These are phyloP conservation scores for Aspergillus carlsbadensis DNA, from an alignment of 495 filamentous ascomycete species.

Conservation along the genomic window DNA sequence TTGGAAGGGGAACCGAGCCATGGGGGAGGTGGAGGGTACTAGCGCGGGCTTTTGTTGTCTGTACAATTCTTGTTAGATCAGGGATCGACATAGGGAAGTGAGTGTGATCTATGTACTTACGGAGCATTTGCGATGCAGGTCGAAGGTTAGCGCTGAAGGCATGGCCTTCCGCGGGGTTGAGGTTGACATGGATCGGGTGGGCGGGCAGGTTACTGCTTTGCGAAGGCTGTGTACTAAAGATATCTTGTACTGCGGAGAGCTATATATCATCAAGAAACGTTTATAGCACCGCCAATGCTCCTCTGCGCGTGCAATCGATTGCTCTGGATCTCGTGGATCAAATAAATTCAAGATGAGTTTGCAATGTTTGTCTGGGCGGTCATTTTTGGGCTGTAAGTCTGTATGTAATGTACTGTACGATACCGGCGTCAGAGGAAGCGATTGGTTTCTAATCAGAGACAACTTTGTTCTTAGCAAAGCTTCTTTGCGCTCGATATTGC, in stretches of 20 bases:
- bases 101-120: slow-evolving; percentile 46
- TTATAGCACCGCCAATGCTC: not conserved
- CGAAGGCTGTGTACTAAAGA: not conserved
- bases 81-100: not conserved
- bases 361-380: slow-evolving; percentile 4
- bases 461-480: not conserved
- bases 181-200: slow-evolving; percentile 37
- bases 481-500: no score
- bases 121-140: slow-evolving; percentile 79
- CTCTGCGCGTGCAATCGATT: not conserved
- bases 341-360: slow-evolving; percentile 15
- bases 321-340: not conserved
- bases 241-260: not conserved
- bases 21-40: slow-evolving; percentile 86
- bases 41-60: slow-evolving; percentile 97
- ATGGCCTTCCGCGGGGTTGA: slow-evolving; percentile 43
- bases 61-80: not conserved
- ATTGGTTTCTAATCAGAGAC: not conserved
- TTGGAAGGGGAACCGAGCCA: slow-evolving; percentile 82
- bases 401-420: not conserved
- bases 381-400: not conserved
- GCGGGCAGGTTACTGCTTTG: not conserved
- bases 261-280: slow-evolving; percentile 16
- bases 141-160: slow-evolving; percentile 78
- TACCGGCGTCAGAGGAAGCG: not conserved